Conservation (phyloP, 1,139 yeast species). For the Geotrichum macrosporum region DNA sequence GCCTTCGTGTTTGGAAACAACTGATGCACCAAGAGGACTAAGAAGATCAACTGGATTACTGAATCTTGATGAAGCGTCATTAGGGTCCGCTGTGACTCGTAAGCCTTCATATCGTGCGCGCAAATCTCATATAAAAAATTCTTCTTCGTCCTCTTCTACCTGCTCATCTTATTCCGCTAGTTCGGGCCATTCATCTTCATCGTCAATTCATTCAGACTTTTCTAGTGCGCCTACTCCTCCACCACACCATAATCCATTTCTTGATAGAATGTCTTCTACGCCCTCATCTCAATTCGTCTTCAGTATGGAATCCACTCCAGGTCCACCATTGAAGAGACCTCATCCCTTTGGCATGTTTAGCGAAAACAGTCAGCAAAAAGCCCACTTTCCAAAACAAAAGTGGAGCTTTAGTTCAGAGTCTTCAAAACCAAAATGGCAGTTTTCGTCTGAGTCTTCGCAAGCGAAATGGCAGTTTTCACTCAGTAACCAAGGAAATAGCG, state of each 20-base stretch:
- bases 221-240: slow-evolving; percentile 11
- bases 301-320: slow-evolving; percentile 1
- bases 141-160: slow-evolving; percentile 23
- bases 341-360: slow-evolving; percentile 13
- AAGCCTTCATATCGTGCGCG: slow-evolving; percentile 17
- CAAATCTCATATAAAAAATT: slow-evolving; percentile 8
- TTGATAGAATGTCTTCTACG: neutral
- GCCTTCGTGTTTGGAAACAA: neutral
- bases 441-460: slow-evolving; percentile 7
- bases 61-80: slow-evolving; percentile 40
- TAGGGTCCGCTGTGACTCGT: slow-evolving; percentile 26
- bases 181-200: slow-evolving; percentile 19
- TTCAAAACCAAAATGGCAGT: slow-evolving; percentile 16
- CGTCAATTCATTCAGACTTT: slow-evolving; percentile 16
- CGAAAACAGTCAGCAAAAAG: slow-evolving; percentile 3
- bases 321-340: slow-evolving; percentile 15
- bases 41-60: slow-evolving; percentile 41
- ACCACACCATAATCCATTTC: slow-evolving; percentile 12
- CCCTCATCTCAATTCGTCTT: slow-evolving; percentile 7
- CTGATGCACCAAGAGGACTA: slow-evolving; percentile 27
- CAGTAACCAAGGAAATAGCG: neutral
- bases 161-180: slow-evolving; percentile 25
- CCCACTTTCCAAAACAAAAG: slow-evolving; percentile 11
- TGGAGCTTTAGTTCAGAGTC: slow-evolving; percentile 14
- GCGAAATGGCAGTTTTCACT: slow-evolving; percentile 7